phyloP scores from a whole-genome alignment of 2,329 filamentous ascomycete genomes.

The Fusarium sarcochroum region DNA sequence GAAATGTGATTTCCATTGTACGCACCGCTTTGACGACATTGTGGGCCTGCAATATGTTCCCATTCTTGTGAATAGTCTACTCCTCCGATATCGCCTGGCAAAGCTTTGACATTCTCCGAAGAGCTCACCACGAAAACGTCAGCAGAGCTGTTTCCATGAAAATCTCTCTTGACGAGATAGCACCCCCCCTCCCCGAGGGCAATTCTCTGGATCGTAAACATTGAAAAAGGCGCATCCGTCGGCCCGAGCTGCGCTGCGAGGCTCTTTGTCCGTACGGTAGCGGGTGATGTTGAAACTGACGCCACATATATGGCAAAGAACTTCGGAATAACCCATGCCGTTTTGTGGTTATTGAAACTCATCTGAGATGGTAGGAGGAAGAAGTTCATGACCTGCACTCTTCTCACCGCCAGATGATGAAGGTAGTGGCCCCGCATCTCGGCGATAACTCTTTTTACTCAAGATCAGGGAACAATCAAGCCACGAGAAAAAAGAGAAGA shows the following conservation, averaged over 20 bases:
- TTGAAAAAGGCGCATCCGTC: neutral
- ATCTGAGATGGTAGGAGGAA: too few species aligned
- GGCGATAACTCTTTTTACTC: too few species aligned
- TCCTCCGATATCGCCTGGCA: neutral
- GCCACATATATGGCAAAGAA: conserved; percentile 12
- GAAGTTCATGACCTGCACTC: too few species aligned
- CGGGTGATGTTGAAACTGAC: conserved; percentile 51
- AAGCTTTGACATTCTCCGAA: neutral
- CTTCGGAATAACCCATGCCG: conserved; percentile 13
- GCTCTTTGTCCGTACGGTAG: conserved; percentile 39
- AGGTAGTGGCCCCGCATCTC: too few species aligned
- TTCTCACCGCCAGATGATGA: too few species aligned
- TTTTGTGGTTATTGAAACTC: too few species aligned
- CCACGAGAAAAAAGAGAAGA: too few species aligned
- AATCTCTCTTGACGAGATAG: conserved; percentile 7
- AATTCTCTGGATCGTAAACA: neutral
- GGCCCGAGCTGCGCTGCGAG: conserved; percentile 35
- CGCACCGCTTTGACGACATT: conserved; percentile 25
- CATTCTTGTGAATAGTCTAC: neutral
- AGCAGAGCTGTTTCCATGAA: neutral
- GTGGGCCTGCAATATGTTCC: conserved; percentile 46
- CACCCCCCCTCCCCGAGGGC: conserved; percentile 5
- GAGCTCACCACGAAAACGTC: too few species aligned
- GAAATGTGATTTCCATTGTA: conserved; percentile 47
- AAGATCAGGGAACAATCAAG: too few species aligned